Evolutionary conservation across 495 filamentous ascomycete genomes (phyloP).

Genomic region (Neurospora discreta): DNA sequence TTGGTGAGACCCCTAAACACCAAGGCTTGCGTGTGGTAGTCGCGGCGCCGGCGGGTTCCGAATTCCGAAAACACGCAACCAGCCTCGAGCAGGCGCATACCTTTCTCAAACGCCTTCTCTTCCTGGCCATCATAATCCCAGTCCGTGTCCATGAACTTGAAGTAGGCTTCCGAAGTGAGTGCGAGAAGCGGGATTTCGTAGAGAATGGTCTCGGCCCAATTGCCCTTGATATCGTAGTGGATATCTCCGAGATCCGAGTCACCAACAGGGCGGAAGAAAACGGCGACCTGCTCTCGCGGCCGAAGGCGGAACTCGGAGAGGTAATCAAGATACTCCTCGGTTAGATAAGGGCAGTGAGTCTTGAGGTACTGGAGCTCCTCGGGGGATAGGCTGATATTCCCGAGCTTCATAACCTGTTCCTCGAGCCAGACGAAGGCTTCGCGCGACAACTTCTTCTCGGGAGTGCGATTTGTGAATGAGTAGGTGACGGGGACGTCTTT

Average conservation of each 20-base stretch:
- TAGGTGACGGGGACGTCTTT: constrained; percentile 79
- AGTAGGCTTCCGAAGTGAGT: constrained; percentile 88
- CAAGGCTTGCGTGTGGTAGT: constrained; percentile 89
- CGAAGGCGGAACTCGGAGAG: constrained; percentile 69
- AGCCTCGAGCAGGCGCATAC: constrained; percentile 57
- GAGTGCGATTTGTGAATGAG: constrained; percentile 88
- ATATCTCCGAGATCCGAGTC: constrained; percentile 65
- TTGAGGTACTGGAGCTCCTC: constrained; percentile 75
- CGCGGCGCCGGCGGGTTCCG: constrained; percentile 73
- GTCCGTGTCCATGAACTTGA: constrained; percentile 84
- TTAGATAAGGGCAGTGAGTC: constrained; percentile 71
- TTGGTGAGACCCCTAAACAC: constrained; percentile 73
- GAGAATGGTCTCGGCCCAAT: constrained; percentile 91
- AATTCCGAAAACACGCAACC: constrained; percentile 93
- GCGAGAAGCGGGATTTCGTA: constrained; percentile 95
- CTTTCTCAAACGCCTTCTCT: constrained; percentile 71
- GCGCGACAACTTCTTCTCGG: constrained; percentile 79
- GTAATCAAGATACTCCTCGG: constrained; percentile 62
- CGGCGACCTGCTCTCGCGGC: constrained; percentile 65
- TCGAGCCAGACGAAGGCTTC: constrained; percentile 78
- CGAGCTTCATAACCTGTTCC: constrained; percentile 69
- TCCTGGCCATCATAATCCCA: constrained; percentile 81
- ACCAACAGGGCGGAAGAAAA: constrained; percentile 57
- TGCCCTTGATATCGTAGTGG: constrained; percentile 60
- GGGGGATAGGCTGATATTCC: constrained; percentile 58